A percentile compares a stretch with the other conserved stretches of the same genome.
These are phyloP conservation scores for Marasmius oreades DNA, from an alignment of 1,284 basidiomycete genomes.

Conservation along the genomic window DNA sequence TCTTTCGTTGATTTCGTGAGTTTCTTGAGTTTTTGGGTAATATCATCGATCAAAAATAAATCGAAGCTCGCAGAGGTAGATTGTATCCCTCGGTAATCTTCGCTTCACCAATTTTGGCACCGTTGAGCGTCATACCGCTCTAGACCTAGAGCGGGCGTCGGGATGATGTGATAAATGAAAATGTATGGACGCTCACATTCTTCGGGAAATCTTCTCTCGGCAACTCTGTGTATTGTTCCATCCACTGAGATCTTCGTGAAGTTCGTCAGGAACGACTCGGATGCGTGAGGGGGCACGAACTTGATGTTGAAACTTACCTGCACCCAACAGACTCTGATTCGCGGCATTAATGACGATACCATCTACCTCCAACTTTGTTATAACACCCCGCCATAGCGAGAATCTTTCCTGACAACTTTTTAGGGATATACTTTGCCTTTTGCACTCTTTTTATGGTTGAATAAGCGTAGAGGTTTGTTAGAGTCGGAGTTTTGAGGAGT, in stretches of 20 bases:
- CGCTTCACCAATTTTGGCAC: slow-evolving; percentile 79
- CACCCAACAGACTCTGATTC: slow-evolving; percentile 73
- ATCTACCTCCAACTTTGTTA: slow-evolving; percentile 70
- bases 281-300: neutral
- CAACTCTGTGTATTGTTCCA: slow-evolving; percentile 84
- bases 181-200: slow-evolving; percentile 55
- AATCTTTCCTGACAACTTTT: neutral
- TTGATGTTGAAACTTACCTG: neutral
- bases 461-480: neutral
- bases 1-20: slow-evolving; percentile 28
- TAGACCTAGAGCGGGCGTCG: slow-evolving; percentile 24
- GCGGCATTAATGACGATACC: slow-evolving; percentile 90
- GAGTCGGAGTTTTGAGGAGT: neutral
- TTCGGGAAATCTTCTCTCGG: slow-evolving; percentile 66
- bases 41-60: slow-evolving; percentile 5
- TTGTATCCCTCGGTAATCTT: slow-evolving; percentile 79
- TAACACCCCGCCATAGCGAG: slow-evolving; percentile 65
- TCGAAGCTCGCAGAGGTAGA: slow-evolving; percentile 65
- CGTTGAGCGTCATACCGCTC: slow-evolving; percentile 65
- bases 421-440: neutral
- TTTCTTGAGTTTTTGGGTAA: neutral
- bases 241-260: slow-evolving; percentile 67
- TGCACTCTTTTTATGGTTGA: neutral
- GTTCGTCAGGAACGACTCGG: neutral
- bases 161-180: slow-evolving; percentile 7